phyloP scores from a whole-genome alignment of 176 grass and related monocot species.

The Oryza glumipatula region DNA sequence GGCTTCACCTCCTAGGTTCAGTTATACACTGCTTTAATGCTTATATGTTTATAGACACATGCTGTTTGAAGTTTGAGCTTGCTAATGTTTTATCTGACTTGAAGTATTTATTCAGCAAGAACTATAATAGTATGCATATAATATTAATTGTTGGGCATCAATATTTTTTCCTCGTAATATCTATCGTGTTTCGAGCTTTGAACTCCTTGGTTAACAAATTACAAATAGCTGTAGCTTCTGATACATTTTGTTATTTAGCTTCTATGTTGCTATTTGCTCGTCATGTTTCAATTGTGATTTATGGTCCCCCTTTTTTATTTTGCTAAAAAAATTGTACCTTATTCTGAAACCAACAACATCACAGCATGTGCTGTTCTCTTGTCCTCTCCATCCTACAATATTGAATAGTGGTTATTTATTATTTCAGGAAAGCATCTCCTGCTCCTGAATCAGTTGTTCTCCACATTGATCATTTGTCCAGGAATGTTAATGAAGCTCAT shows the following conservation, averaged over 20 bases:
- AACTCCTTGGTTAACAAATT: slow-evolving; percentile 12
- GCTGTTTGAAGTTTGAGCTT: slow-evolving; percentile 15
- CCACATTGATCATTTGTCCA: slow-evolving; percentile 91
- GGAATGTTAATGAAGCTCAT: slow-evolving; percentile 97
- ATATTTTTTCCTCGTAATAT: not conserved
- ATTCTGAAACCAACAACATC: not conserved
- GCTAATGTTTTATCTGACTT: not conserved
- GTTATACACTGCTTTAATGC: not conserved
- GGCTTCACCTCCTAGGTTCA: slow-evolving; percentile 77
- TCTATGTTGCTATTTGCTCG: not conserved
- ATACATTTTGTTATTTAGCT: not conserved
- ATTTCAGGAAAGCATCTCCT: slow-evolving; percentile 91
- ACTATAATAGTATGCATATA: not conserved
- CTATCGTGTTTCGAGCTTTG: slow-evolving; percentile 9
- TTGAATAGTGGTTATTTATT: slow-evolving; percentile 7
- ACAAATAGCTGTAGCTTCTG: not conserved
- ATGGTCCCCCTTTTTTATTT: not conserved
- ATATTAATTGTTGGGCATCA: not conserved
- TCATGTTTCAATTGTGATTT: not conserved
- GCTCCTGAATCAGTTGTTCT: slow-evolving; percentile 79
- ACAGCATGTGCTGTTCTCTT: not conserved
- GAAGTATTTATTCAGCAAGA: slow-evolving; percentile 8
- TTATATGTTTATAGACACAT: slow-evolving; percentile 28
- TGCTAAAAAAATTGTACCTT: not conserved
- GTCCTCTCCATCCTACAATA: not conserved